These are phyloP conservation scores for Spergularia marina DNA, from an alignment of 148 eudicot species.

Conservation along the genomic window DNA sequence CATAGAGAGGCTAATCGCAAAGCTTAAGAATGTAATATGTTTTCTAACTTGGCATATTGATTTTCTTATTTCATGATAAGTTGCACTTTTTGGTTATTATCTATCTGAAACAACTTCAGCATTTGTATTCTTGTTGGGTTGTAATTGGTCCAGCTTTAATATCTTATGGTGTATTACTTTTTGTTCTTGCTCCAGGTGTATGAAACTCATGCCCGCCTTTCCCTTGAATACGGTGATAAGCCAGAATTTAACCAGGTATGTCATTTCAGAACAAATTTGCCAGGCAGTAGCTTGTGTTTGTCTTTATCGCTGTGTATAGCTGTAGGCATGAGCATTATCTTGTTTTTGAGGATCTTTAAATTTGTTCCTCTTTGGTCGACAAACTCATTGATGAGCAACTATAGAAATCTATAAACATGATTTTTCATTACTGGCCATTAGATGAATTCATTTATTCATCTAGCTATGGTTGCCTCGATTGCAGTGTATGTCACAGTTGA, in stretches of 20 bases:
- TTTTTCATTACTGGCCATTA: no score
- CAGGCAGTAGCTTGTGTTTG: background rate
- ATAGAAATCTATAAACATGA: no score
- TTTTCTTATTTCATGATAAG: background rate
- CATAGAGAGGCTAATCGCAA: no score
- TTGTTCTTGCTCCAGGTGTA: constrained; percentile 55
- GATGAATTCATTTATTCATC: no score
- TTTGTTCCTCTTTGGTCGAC: background rate
- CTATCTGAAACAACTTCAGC: no score
- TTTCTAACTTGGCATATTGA: no score
- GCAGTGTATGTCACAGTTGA: constrained; percentile 94
- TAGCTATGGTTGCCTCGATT: constrained; percentile 23
- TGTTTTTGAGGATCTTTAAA: background rate
- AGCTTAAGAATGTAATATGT: no score
- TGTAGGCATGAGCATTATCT: background rate
- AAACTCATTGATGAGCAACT: no score
- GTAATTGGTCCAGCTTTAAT: background rate
- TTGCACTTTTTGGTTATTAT: background rate
- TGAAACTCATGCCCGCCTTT: constrained; percentile 95
- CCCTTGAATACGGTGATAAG: constrained; percentile 92
- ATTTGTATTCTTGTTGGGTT: background rate
- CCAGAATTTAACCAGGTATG: constrained; percentile 91
- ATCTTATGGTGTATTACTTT: constrained; percentile 9
- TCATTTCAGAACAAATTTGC: background rate
- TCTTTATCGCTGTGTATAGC: background rate